Base-by-base conservation (phyloP, 2,329 filamentous ascomycete species). In the Pseudogymnoascus sp. region DNA sequence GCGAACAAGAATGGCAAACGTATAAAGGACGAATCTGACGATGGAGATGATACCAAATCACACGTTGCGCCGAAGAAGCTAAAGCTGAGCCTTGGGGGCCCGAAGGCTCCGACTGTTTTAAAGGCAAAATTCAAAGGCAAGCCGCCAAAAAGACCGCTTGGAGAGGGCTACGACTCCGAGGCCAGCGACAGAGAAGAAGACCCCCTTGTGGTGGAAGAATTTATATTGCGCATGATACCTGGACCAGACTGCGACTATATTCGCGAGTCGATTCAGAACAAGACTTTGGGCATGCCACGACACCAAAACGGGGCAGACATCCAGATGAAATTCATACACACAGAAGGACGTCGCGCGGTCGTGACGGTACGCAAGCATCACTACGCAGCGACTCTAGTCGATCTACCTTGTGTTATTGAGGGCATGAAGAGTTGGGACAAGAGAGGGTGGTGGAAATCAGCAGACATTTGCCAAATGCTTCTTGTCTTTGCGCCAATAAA, bases 111-210 rank as follows among this genome's bases (percentile, higher is more conserved):
- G 65, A 79, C 74, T 33, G 78, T 64, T 60, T 70, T 87, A 63
- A 83, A 83, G 62, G 77, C 90, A 64, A 88, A 86, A 70, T 79
- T 85, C 60, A 85, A 87, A 69, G 88, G 87, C n/a, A 83, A 86
- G 67, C 81, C 84, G 1, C 88, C 90, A 6, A 79, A 83, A 33
- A 84, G 90, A 67, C 86, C 87, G 4, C 83, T 85, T 1, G 95
- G 95, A 61, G 91, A 96, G 63, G 95, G 93, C 7, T 99, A 97
- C 76, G 95, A 99, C 74, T 97, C 93, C 2, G 95, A 97, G 75
- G 91, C 93, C 11, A 95, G 92, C 63, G 95, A 97, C 72, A 86
- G 88, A 13, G 95, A 99, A 75, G 76, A 80, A 9, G 95, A 99
- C 71, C 95, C 95, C 0, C 83, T 89, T 1, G 90, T 96, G 65